Conservation (phyloP, 352 stramenopile genomes). For the Phytophthora fragariaefolia region DNA sequence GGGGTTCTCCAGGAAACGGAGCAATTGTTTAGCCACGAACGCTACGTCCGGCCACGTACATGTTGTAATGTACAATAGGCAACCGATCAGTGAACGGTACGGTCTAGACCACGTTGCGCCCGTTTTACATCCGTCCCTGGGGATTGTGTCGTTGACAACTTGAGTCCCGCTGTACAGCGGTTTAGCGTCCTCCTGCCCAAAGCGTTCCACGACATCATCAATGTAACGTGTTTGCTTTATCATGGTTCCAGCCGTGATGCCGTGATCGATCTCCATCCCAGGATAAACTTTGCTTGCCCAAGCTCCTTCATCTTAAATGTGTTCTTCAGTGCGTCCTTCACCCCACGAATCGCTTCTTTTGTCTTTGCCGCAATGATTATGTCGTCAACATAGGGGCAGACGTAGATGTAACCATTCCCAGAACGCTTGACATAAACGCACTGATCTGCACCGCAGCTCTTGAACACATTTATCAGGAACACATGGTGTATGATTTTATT, state of each 20-base stretch:
- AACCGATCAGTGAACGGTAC: slow-evolving; percentile 18
- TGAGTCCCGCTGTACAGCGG: slow-evolving; percentile 1
- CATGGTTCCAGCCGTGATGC: slow-evolving; percentile 23
- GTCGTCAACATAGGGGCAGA: too few species aligned
- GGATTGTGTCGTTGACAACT: too few species aligned
- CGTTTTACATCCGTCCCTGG: slow-evolving; percentile 4
- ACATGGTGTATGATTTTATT: slow-evolving; percentile 12
- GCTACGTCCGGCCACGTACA: slow-evolving; percentile 16
- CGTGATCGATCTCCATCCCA: slow-evolving; percentile 38
- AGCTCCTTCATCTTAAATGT: slow-evolving; percentile 34
- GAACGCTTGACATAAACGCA: too few species aligned
- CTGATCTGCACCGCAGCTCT: too few species aligned
- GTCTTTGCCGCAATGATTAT: too few species aligned
- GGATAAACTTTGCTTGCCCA: slow-evolving; percentile 16
- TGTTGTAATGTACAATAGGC: slow-evolving; percentile 20
- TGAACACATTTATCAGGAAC: too few species aligned
- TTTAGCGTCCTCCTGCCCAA: slow-evolving; percentile 27
- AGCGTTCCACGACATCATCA: slow-evolving; percentile 16
- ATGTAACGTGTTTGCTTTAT: slow-evolving; percentile 35
- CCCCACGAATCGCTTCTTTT: too few species aligned
- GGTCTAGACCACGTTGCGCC: slow-evolving; percentile 2
- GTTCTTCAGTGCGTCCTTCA: slow-evolving; percentile 14
- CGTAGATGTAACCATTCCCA: too few species aligned
- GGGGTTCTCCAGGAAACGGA: slow-evolving; percentile 4
- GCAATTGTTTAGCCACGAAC: too few species aligned